Conservation (phyloP, 2,329 filamentous ascomycete genomes). For the Paecilomyces fulvus region DNA sequence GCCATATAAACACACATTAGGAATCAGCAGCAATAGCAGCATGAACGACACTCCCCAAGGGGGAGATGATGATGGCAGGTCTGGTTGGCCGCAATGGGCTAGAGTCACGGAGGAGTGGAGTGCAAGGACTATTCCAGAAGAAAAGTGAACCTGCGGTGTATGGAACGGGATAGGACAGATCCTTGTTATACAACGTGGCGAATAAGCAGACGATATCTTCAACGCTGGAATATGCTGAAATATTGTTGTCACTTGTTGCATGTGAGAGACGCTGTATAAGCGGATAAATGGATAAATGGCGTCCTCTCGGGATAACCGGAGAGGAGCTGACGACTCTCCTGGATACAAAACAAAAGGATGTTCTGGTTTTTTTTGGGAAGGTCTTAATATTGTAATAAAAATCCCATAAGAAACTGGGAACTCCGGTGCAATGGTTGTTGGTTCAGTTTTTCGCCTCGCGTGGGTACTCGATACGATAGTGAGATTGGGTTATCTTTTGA, state of each 20-base stretch:
- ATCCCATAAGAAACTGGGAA: background rate
- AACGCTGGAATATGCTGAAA: background rate
- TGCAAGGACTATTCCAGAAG: background rate
- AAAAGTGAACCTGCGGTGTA: background rate
- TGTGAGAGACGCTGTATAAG: background rate
- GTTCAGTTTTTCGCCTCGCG: background rate
- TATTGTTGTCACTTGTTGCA: background rate
- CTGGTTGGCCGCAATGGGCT: background rate
- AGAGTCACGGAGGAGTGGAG: background rate
- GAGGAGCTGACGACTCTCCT: background rate
- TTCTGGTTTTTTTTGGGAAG: background rate
- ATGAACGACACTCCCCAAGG: background rate
- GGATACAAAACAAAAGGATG: background rate
- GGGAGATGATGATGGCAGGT: background rate
- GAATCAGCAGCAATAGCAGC: background rate
- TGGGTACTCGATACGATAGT: background rate
- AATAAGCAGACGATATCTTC: background rate
- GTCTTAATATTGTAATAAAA: background rate
- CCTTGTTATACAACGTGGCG: background rate
- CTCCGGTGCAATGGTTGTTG: background rate
- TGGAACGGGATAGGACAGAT: background rate
- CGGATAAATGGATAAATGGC: background rate
- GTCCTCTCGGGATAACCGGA: background rate
- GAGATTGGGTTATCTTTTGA: background rate
- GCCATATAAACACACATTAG: background rate